Base-by-base conservation (phyloP, 140 eudicot species). In the Stevia rebaudiana region DNA sequence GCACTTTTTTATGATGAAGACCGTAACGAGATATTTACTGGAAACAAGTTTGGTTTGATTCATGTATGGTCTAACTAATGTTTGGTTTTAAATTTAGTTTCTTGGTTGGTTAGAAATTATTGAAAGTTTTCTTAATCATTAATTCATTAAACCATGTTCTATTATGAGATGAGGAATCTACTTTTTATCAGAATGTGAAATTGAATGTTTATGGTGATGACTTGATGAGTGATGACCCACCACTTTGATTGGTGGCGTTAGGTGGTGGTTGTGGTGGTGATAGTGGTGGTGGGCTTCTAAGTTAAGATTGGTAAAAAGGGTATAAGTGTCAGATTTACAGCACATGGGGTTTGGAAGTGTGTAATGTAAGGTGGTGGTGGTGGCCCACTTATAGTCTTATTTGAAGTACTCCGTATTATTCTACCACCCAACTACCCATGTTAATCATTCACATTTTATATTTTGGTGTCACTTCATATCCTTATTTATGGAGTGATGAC, bases 11-110 rank as follows among this genome's bases (percentile, higher is more conserved):
- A 84, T 15, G 89, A 91, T 39, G 98, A 91, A 80, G 88, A 81
- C 6, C 95, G 91, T 12, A 87, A 87, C 12, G 95, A 91, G 70
- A 91, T 91, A 41, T 90, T 82, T 63, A 90, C 95, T 9, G 98
- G 91, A 6, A 84, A 87, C 46, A 83, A 82, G 71, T 79, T 76
- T n/a, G 98, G 98, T 47, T 78, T 87, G 41, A 84, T 91, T 71
- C 98, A 91, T 16, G 95, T 84, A 12, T 91, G 94, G 97, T 87
- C 95, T 35, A 87, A 87, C 82, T 87, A 58, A 78, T 65, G 36
- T 35, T 13, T n/a, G 21, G 35, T 66, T 36, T 16, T 35, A 2
- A 24, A 12, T 24, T 33, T 36, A 11, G 10, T 17, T 8, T 17
- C 4, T 22, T 19, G 46, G 3, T 54, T 56, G 58, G 44, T 33